Conservation (phyloP, 2,329 filamentous ascomycete species). For the Aspergillus brunneoviolaceus region DNA sequence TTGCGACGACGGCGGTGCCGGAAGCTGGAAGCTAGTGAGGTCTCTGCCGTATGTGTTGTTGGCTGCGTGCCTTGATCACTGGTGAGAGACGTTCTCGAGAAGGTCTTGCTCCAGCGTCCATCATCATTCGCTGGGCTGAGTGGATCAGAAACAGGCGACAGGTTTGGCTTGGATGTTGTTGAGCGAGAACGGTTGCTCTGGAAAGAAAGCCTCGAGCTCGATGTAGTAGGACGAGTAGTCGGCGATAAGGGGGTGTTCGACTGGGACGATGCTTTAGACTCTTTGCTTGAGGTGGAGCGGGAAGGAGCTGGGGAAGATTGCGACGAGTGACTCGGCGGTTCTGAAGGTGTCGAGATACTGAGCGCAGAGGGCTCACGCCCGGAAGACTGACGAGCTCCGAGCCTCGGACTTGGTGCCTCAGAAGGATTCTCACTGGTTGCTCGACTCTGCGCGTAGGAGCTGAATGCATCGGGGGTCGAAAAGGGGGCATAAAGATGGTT, state of each 20-base stretch:
- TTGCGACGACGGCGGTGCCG: conserved; percentile 60
- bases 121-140: conserved; percentile 28
- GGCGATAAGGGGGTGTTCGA: conserved; percentile 18
- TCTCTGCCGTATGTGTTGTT: conserved; percentile 16
- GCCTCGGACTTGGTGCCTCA: conserved; percentile 33
- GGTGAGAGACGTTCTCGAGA: conserved; percentile 24
- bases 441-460: conserved; percentile 67
- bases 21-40: conserved; percentile 23
- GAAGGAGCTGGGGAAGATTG: conserved; percentile 21
- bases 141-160: conserved; percentile 25
- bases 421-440: conserved; percentile 55
- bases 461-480: conserved; percentile 78
- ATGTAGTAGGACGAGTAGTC: conserved; percentile 27
- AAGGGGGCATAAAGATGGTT: conserved; percentile 78
- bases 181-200: conserved; percentile 33
- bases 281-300: conserved; percentile 15
- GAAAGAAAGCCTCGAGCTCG: conserved; percentile 35
- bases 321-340: conserved; percentile 38
- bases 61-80: conserved; percentile 25
- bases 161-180: conserved; percentile 24
- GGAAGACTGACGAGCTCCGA: conserved; percentile 38
- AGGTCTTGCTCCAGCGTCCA: conserved; percentile 27
- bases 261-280: conserved; percentile 16
- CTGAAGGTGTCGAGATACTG: conserved; percentile 34
- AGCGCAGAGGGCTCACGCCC: conserved; percentile 31